Percentiles rank a stretch among this genome's conserved stretches.
Evolutionary conservation across 1,139 yeast species (phyloP).

Genomic region (Pichia sp.): DNA sequence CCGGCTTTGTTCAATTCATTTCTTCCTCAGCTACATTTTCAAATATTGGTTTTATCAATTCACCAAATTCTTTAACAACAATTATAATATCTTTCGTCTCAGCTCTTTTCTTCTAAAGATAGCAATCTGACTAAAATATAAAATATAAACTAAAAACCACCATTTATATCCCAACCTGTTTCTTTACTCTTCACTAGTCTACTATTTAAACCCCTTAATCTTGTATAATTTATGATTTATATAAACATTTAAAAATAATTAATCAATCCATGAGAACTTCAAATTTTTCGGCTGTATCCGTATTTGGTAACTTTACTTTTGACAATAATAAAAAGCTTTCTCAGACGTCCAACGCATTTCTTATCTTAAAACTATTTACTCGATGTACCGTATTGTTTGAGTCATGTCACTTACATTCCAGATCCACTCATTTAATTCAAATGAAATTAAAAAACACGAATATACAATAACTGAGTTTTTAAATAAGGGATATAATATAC

Average conservation of each 20-base stretch:
- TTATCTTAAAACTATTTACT: background rate
- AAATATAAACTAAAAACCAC: too few species aligned
- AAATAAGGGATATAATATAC: constrained; percentile 46
- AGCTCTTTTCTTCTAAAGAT: background rate
- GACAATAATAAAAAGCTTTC: too few species aligned
- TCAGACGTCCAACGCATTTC: background rate
- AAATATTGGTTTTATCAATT: background rate
- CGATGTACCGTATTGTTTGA: background rate
- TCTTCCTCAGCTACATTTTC: background rate
- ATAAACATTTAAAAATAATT: too few species aligned
- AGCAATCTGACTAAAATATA: too few species aligned
- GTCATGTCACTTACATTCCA: constrained; percentile 1
- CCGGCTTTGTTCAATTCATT: constrained; percentile 9
- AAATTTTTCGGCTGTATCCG: too few species aligned
- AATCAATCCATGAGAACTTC: too few species aligned
- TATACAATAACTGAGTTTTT: constrained; percentile 19
- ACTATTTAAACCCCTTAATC: too few species aligned
- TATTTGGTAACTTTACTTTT: too few species aligned
- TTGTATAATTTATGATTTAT: too few species aligned
- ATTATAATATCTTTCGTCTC: background rate
- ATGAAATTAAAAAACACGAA: constrained; percentile 12
- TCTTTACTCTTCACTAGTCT: too few species aligned
- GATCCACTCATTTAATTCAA: constrained; percentile 7
- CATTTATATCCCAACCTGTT: background rate
- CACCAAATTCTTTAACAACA: background rate